phyloP scores from a whole-genome alignment of 2,329 filamentous ascomycete species.

The Hirsutella minnesotensis region DNA sequence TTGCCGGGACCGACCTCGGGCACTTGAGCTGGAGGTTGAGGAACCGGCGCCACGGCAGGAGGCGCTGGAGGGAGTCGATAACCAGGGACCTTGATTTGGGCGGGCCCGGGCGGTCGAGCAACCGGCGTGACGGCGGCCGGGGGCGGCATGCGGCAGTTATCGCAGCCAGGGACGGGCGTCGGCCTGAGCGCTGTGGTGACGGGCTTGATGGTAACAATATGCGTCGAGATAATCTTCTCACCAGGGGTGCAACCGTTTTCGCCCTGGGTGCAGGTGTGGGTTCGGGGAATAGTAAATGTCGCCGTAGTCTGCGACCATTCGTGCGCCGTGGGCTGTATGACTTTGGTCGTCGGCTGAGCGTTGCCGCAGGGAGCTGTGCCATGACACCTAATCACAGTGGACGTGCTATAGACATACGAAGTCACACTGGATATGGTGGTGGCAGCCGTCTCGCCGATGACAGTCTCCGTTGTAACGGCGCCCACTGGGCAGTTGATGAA shows the following conservation, averaged over 20 bases:
- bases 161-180: slow-evolving; percentile 11
- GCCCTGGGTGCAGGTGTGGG: slow-evolving; percentile 14
- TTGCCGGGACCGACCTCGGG: not conserved
- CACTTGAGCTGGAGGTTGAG: not conserved
- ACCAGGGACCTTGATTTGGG: not conserved
- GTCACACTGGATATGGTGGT: no score
- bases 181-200: slow-evolving; percentile 12
- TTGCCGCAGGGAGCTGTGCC: slow-evolving; percentile 25
- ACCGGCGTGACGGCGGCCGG: slow-evolving; percentile 3
- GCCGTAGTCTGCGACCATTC: slow-evolving; percentile 13
- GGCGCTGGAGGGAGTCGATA: not conserved
- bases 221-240: slow-evolving; percentile 10
- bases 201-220: slow-evolving; percentile 14
- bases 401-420: slow-evolving; percentile 24
- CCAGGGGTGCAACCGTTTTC: slow-evolving; percentile 15
- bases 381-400: slow-evolving; percentile 46
- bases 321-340: slow-evolving; percentile 11
- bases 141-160: slow-evolving; percentile 7
- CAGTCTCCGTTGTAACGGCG: slow-evolving; percentile 15
- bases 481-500: slow-evolving; percentile 16
- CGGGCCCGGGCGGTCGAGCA: not conserved
- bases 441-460: slow-evolving; percentile 14
- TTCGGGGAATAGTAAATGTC: slow-evolving; percentile 17
- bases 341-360: slow-evolving; percentile 12
- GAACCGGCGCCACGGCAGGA: not conserved